Evolutionary conservation across 1,284 basidiomycete genomes (phyloP).

Genomic region (Microbotryum saponariae): DNA sequence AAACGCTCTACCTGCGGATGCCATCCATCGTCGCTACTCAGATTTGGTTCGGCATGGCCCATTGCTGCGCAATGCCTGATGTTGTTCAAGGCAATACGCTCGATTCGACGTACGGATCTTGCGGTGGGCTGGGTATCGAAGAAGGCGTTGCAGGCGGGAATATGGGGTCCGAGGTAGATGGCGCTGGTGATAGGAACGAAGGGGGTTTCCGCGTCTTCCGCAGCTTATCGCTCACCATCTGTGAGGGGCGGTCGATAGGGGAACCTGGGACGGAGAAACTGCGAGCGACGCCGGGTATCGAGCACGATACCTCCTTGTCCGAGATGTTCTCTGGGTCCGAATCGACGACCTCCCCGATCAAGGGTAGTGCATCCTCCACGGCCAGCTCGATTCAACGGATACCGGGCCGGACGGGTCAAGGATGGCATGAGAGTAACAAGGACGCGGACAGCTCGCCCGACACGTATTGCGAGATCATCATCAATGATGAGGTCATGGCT

Average conservation of each 20-base stretch:
- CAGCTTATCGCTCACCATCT: slow-evolving; percentile 19
- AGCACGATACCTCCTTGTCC: slow-evolving; percentile 10
- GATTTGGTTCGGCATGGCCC: slow-evolving; percentile 32
- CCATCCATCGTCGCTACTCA: slow-evolving; percentile 32
- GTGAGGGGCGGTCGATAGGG: slow-evolving; percentile 26
- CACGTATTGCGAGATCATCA: slow-evolving; percentile 34
- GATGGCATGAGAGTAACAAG: background rate
- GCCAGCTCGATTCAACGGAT: background rate
- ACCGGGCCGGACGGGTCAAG: background rate
- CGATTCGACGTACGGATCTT: background rate
- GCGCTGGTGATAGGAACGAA: background rate
- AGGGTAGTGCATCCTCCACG: background rate
- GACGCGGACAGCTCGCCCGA: slow-evolving; percentile 6
- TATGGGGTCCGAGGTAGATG: background rate
- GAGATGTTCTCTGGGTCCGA: background rate
- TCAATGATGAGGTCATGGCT: slow-evolving; percentile 49
- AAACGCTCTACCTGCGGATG: slow-evolving; percentile 21
- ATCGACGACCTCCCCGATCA: slow-evolving; percentile 1
- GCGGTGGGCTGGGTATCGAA: background rate
- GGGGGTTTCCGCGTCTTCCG: slow-evolving; percentile 23
- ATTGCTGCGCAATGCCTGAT: slow-evolving; percentile 29
- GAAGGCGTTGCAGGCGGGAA: background rate
- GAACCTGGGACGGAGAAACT: slow-evolving; percentile 17
- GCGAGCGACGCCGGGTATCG: slow-evolving; percentile 7
- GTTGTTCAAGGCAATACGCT: slow-evolving; percentile 10